phyloP scores from a whole-genome alignment of 2,329 filamentous ascomycete species.

The Zasmidium angulare region DNA sequence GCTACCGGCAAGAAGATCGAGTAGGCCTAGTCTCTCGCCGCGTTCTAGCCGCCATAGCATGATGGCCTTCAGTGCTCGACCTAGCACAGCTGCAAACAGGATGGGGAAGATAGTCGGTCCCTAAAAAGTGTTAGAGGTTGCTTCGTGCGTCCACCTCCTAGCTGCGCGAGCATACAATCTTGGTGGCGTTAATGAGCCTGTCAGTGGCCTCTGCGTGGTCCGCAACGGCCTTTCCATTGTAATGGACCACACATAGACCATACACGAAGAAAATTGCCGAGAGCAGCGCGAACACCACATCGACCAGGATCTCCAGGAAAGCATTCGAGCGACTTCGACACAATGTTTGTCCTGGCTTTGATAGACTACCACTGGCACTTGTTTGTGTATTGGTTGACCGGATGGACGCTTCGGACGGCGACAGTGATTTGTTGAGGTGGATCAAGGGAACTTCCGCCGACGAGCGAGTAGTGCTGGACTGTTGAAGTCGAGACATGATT shows the following conservation, averaged over 20 bases:
- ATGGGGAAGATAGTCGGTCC: conserved; percentile 10
- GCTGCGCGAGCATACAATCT: background rate
- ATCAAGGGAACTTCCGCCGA: background rate
- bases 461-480: background rate
- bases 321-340: background rate
- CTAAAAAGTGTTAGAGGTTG: background rate
- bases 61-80: conserved; percentile 1
- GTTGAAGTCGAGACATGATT: background rate
- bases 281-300: background rate
- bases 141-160: no score
- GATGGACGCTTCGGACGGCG: background rate
- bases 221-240: background rate
- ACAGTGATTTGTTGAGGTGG: background rate
- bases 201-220: background rate
- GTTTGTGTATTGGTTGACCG: background rate
- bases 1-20: conserved; percentile 10
- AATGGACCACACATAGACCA: background rate
- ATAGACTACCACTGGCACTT: background rate
- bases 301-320: background rate
- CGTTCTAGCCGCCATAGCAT: conserved; percentile 5
- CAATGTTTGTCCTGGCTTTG: background rate
- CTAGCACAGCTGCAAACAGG: conserved; percentile 3
- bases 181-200: background rate
- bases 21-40: conserved; percentile 1
- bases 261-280: background rate